Evolutionary conservation across 495 filamentous ascomycete genomes (phyloP), one percentile per base, ranked within the genome.

Genomic region (Echria macrotheca): DNA sequence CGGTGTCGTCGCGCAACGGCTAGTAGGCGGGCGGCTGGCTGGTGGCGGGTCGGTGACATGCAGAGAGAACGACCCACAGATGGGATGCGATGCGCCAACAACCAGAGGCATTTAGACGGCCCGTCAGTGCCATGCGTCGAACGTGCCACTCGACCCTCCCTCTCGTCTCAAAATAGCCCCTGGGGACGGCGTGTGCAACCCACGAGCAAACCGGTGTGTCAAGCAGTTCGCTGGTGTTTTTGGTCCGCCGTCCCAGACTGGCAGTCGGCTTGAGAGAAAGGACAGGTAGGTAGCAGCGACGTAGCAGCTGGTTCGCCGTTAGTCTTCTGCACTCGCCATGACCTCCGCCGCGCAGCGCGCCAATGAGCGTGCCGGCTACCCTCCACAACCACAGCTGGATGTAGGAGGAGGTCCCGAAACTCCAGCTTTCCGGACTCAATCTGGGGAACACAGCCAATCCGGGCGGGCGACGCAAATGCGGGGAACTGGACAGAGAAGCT

Each of bases 401-500:
- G 21, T 35, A 7, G 24, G 39, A 28, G 23, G 19, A 35, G 12
- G 5, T 36, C 48, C 48, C 48, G 38, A 50, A 18, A 42, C 38
- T 42, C 48, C 28, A 33, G 24, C 32, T 33, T 28, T 50, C 28
- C 38, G 18, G 38, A 32, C 26, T 37, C 12, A 19, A 28, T 11
- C 26, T 18, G n/a, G 17, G 3, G 19, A 35, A 12, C 18, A n/a
- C 49, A 53, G 53, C 56, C 56, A 59, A 59, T 59, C 56, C 53
- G 33, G 4, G 49, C 12, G 9, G 17, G 21, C 24, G 36, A 47
- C 6, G 39, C 33, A 24, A 25, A 32, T 58, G 56, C 56, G 56
- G 56, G 56, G 56, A 50, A 53, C 29, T 21, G n/a, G 31, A 22
- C 14, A 9, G 31, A 35, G 17, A 10, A 23, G 31, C 29, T 24